These are phyloP conservation scores for Lobosporangium transversale DNA, from an alignment of 192 early-diverging fungal genomes.

Conservation along the genomic window DNA sequence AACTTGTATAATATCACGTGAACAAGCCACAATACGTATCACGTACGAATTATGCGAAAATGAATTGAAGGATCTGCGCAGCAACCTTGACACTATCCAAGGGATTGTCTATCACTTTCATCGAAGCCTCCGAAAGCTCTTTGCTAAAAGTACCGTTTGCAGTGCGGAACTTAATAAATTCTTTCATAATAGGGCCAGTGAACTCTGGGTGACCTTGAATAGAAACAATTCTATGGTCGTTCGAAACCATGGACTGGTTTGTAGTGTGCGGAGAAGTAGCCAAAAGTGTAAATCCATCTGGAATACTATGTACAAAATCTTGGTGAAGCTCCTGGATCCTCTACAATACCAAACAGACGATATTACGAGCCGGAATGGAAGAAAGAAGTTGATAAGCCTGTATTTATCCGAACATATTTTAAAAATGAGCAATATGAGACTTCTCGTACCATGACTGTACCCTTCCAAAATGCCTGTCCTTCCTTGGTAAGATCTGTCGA, in stretches of 20 bases:
- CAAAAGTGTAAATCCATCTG: constrained; percentile 67
- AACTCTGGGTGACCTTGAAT: constrained; percentile 83
- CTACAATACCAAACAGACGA: constrained; percentile 20
- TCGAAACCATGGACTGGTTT: constrained; percentile 69
- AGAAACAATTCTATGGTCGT: constrained; percentile 65
- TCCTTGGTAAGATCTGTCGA: constrained; percentile 45
- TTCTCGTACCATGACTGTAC: constrained; percentile 24
- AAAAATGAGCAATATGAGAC: no score
- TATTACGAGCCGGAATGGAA: background rate
- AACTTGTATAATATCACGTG: background rate
- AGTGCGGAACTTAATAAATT: constrained; percentile 45
- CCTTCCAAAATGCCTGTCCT: constrained; percentile 50
- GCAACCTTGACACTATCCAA: constrained; percentile 29
- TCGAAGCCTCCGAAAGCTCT: constrained; percentile 29
- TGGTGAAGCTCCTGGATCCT: constrained; percentile 73
- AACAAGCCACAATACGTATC: background rate
- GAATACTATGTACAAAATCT: constrained; percentile 72
- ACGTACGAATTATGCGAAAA: no score
- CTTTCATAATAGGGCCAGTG: constrained; percentile 52
- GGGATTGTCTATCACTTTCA: constrained; percentile 26
- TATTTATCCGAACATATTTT: no score
- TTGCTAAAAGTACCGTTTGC: constrained; percentile 45
- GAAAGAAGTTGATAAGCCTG: no score
- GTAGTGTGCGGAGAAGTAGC: constrained; percentile 63
- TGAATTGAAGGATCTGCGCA: constrained; percentile 25